A percentile compares a stretch with the other conserved stretches of the same genome.
These are phyloP conservation scores for Vanilla planifolia DNA, from an alignment of 106 monocot genomes.

Conservation along the genomic window DNA sequence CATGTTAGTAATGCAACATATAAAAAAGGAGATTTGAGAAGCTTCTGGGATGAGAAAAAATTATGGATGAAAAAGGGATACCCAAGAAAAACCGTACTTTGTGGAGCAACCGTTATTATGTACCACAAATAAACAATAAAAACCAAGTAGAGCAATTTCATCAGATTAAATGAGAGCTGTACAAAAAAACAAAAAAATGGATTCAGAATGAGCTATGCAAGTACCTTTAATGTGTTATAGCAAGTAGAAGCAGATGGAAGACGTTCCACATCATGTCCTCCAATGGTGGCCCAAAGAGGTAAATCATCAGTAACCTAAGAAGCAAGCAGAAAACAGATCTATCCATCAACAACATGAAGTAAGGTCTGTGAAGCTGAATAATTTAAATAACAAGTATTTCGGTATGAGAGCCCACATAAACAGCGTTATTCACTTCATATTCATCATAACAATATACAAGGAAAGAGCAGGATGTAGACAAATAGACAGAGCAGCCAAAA, in stretches of 20 bases:
- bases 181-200: too few relatives aligned
- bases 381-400: neutral
- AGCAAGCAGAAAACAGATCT: neutral
- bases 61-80: too few relatives aligned
- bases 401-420: neutral
- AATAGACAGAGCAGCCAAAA: too few relatives aligned
- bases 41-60: too few relatives aligned
- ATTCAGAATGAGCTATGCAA: too few relatives aligned
- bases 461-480: neutral
- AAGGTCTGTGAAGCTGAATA: neutral
- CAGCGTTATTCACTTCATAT: neutral
- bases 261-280: conserved; percentile 89
- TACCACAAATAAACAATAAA: too few relatives aligned
- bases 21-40: too few relatives aligned
- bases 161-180: too few relatives aligned
- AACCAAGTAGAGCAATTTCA: too few relatives aligned
- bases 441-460: neutral
- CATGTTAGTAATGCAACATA: too few relatives aligned
- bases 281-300: conserved; percentile 74
- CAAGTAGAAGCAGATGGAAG: conserved; percentile 96
- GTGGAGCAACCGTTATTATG: too few relatives aligned
- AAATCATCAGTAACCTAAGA: conserved; percentile 72
- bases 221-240: conserved; percentile 88
- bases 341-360: neutral
- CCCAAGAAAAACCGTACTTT: too few relatives aligned